phyloP scores from a whole-genome alignment of 1,284 basidiomycete species.

The Ceratobasidium sp. region DNA sequence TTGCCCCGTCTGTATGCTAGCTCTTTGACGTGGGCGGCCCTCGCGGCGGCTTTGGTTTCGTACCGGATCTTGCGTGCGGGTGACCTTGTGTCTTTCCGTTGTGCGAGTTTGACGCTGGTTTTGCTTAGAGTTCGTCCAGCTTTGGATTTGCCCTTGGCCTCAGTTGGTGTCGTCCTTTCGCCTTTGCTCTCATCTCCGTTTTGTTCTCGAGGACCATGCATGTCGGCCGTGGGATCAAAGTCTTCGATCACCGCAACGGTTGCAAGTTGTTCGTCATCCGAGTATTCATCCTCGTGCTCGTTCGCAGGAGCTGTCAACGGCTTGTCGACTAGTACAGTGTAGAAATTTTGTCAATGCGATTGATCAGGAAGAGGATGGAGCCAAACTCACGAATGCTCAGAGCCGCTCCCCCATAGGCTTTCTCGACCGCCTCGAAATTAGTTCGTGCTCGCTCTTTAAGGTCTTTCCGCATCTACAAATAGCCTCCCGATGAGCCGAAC shows the following conservation, averaged over 20 bases:
- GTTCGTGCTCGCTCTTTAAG: constrained; percentile 74
- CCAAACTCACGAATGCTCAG: constrained; percentile 25
- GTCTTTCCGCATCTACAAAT: constrained; percentile 66
- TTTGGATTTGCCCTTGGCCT: constrained; percentile 51
- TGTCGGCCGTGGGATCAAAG: constrained; percentile 61
- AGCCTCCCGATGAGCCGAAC: neutral
- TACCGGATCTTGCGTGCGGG: constrained; percentile 59
- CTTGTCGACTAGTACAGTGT: neutral
- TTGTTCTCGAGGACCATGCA: constrained; percentile 26
- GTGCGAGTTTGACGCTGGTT: neutral
- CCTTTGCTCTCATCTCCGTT: constrained; percentile 6
- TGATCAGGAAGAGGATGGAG: constrained; percentile 30
- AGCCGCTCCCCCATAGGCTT: constrained; percentile 67
- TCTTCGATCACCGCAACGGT: constrained; percentile 86
- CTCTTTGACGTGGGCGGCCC: constrained; percentile 52
- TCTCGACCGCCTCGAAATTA: constrained; percentile 76
- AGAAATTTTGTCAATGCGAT: constrained; percentile 15
- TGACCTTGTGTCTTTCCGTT: neutral
- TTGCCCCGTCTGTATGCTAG: constrained; percentile 8
- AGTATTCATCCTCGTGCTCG: constrained; percentile 70
- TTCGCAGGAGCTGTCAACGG: constrained; percentile 46
- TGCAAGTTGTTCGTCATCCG: constrained; percentile 79
- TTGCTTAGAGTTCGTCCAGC: constrained; percentile 58
- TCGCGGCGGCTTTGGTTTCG: constrained; percentile 70
- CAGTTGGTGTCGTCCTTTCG: neutral